Base-by-base conservation (phyloP, 2,329 filamentous ascomycete genomes). In the Chaetomium sp. region DNA sequence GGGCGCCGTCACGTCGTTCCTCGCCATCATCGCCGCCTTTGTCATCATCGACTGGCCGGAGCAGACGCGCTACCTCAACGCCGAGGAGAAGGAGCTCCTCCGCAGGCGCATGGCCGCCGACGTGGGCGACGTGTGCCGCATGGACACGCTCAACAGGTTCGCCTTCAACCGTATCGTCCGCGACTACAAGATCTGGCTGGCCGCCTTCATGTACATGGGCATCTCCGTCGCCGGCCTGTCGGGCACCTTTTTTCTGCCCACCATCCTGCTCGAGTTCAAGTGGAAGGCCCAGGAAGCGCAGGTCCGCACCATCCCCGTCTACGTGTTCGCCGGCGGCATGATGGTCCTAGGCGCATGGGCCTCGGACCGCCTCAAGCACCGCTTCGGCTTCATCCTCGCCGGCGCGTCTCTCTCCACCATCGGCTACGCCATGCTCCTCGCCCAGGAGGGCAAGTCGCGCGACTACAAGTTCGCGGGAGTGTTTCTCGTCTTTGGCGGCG, bases 121-220 rank as follows among this genome's bases (percentile, higher is more conserved):
- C 7, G 62, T 64, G 4, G 66, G 70, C 0, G 67, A 69, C 19
- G 69, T 73, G 23, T 71, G 71, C 63, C 66, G 72, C 9, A 69
- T 74, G 60, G 68, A 74, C 23, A 71, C 72, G 57, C 75, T 80
- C 51, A 73, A 77, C 61, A 73, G 70, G 67, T 64, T 71, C 0
- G 70, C 74, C 1, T 69, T 80, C n/a, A 68, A 75, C 49, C 33
- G 54, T 9, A 80, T 82, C 3, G 60, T 83, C 0, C 74, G 72
- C 6, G 81, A 83, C 69, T 83, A 80, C 76, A 81, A 84, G 70
- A 79, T 78, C 16, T 78, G 76, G 10, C 66, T 83, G 7, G 59
- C 76, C 79, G 1, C 76, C 75, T 47, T 68, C 57, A 29, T 62
- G 35, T 65, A 68, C 64, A 65, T 69, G 57, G 68, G 66, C 57